Conservation (phyloP, 306 rosid genomes). For the Trifolium pratense region DNA sequence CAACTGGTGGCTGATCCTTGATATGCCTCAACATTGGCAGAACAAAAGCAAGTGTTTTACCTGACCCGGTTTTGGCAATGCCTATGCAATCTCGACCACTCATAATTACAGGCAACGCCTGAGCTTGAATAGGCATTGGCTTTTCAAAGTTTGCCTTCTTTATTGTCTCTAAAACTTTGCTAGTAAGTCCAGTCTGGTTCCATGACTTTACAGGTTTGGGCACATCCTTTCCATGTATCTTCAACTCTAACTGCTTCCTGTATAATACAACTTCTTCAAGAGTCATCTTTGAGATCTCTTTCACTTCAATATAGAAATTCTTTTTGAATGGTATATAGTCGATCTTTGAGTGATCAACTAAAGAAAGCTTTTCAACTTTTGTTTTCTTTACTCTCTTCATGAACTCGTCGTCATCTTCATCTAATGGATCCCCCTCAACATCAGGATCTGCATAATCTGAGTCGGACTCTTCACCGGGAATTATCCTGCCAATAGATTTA, state of each 20-base stretch:
- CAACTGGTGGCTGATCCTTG: conserved; percentile 93
- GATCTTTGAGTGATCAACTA: conserved; percentile 95
- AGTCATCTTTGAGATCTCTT: conserved; percentile 73
- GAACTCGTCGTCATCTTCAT: conserved; percentile 93
- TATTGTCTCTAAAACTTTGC: conserved; percentile 86
- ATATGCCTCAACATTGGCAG: conserved; percentile 98
- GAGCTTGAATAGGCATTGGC: conserved; percentile 96
- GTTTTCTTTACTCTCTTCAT: conserved; percentile 97
- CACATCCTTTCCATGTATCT: conserved; percentile 94
- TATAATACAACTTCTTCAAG: conserved; percentile 69
- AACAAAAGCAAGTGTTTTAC: conserved; percentile 94
- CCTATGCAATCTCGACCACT: conserved; percentile 98
- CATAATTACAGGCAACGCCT: conserved; percentile 90
- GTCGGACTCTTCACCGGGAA: conserved; percentile 94
- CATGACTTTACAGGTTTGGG: conserved; percentile 91
- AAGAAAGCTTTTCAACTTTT: conserved; percentile 88
- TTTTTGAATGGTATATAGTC: conserved; percentile 78
- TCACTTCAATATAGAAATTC: conserved; percentile 77
- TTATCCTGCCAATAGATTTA: conserved; percentile 84
- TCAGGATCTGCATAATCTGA: conserved; percentile 77
- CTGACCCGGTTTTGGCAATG: conserved; percentile 95
- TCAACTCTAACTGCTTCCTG: conserved; percentile 83
- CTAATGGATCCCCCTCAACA: conserved; percentile 63
- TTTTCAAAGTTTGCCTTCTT: conserved; percentile 77
- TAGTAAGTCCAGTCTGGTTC: conserved; percentile 95